phyloP scores from a whole-genome alignment of 805 yeast genomes.

The Sugiyamaella boreocaroliniensis region DNA sequence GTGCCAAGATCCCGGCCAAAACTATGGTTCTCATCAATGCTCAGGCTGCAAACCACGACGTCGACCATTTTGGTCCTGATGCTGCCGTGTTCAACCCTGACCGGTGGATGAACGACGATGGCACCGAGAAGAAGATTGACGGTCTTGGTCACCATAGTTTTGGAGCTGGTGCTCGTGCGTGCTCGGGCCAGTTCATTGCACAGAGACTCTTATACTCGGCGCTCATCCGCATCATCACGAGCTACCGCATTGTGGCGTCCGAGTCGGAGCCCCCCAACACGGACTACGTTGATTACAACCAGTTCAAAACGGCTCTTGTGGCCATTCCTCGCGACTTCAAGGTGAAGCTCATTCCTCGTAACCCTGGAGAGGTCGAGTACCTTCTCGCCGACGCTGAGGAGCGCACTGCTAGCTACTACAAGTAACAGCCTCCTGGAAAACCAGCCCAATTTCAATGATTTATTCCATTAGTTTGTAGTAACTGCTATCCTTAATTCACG shows the following conservation, averaged over 20 bases:
- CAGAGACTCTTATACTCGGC: conserved; percentile 52
- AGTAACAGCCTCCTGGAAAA: too few relatives aligned
- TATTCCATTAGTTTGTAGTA: too few relatives aligned
- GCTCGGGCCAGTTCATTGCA: conserved; percentile 58
- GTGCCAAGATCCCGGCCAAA: conserved; percentile 44
- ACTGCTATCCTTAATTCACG: too few relatives aligned
- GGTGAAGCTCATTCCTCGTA: conserved; percentile 21
- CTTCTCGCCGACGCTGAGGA: conserved; percentile 14
- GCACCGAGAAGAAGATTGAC: conserved; percentile 17
- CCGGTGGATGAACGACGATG: conserved; percentile 24
- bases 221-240: conserved; percentile 42
- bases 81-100: conserved; percentile 28
- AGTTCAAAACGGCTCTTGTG: conserved; percentile 21
- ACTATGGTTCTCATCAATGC: conserved; percentile 60
- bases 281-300: conserved; percentile 23
- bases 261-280: conserved; percentile 21
- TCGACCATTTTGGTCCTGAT: conserved; percentile 22
- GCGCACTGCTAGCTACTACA: conserved; percentile 18
- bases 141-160: conserved; percentile 20
- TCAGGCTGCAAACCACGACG: conserved; percentile 65
- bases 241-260: conserved; percentile 37
- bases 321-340: conserved; percentile 24
- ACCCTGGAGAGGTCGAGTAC: conserved; percentile 15
- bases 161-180: conserved; percentile 62
- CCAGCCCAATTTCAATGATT: too few relatives aligned